These are phyloP conservation scores for Epichloe sp. DNA, from an alignment of 2,329 filamentous ascomycete genomes.

Conservation along the genomic window DNA sequence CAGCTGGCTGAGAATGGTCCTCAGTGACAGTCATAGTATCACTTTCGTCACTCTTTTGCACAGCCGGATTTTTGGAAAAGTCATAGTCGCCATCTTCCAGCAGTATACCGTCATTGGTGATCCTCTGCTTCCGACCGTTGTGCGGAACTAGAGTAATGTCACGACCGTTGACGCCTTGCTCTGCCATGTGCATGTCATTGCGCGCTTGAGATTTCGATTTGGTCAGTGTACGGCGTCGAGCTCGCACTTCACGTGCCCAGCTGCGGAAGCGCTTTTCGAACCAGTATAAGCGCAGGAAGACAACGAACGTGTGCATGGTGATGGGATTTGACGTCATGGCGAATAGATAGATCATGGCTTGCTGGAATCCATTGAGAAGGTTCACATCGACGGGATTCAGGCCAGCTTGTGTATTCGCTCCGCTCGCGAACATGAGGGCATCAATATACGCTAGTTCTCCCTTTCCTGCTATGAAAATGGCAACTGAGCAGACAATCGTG, in stretches of 20 bases:
- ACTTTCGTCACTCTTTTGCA: slow-evolving; percentile 24
- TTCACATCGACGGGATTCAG: slow-evolving; percentile 71
- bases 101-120: slow-evolving; percentile 49
- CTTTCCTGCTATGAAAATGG: slow-evolving; percentile 51
- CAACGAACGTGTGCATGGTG: slow-evolving; percentile 71
- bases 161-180: slow-evolving; percentile 51
- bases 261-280: slow-evolving; percentile 93
- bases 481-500: slow-evolving; percentile 59
- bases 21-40: slow-evolving; percentile 20
- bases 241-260: slow-evolving; percentile 60
- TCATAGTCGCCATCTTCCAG: slow-evolving; percentile 27
- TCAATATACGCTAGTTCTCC: slow-evolving; percentile 66
- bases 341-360: slow-evolving; percentile 58
- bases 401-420: slow-evolving; percentile 81
- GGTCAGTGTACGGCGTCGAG: slow-evolving; percentile 49
- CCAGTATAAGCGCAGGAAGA: slow-evolving; percentile 91
- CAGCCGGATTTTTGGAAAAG: slow-evolving; percentile 9
- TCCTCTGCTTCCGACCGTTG: slow-evolving; percentile 38
- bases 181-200: slow-evolving; percentile 33
- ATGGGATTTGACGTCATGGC: slow-evolving; percentile 71
- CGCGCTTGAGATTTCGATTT: slow-evolving; percentile 42
- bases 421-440: slow-evolving; percentile 76
- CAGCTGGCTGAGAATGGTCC: slow-evolving; percentile 6
- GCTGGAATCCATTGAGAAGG: slow-evolving; percentile 54
- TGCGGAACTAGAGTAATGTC: slow-evolving; percentile 53